Evolutionary conservation across 768 basidiomycete species (phyloP).

Genomic region (Boletus bicolor): DNA sequence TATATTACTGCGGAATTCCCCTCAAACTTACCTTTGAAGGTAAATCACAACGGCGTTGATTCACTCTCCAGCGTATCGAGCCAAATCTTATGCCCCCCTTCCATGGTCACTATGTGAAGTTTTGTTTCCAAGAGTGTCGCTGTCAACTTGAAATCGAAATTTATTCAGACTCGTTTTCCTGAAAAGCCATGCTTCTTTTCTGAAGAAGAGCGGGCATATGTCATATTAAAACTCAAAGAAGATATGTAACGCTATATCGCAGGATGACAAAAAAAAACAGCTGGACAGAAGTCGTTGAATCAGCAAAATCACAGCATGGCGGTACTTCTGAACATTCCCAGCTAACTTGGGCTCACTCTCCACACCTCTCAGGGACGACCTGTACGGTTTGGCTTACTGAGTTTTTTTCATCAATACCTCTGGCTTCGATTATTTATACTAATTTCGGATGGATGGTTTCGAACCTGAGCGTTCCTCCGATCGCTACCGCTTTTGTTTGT

Average conservation of each 20-base stretch:
- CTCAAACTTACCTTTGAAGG: slow-evolving; percentile 56
- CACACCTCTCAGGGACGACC: slow-evolving; percentile 15
- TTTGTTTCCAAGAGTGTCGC: slow-evolving; percentile 40
- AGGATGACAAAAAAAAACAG: slow-evolving; percentile 46
- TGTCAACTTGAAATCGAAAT: neutral
- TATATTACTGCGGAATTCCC: slow-evolving; percentile 61
- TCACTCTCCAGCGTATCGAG: slow-evolving; percentile 35
- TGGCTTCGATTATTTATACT: slow-evolving; percentile 34
- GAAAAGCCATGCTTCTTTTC: slow-evolving; percentile 48
- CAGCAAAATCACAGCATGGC: slow-evolving; percentile 50
- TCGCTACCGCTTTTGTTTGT: slow-evolving; percentile 48
- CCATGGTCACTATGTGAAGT: slow-evolving; percentile 68
- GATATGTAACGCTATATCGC: slow-evolving; percentile 31
- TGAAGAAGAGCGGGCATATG: slow-evolving; percentile 47
- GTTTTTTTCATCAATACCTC: slow-evolving; percentile 20
- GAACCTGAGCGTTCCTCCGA: slow-evolving; percentile 66
- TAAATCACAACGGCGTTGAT: neutral
- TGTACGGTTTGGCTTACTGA: slow-evolving; percentile 25
- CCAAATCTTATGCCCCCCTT: slow-evolving; percentile 59
- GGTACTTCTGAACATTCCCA: slow-evolving; percentile 33
- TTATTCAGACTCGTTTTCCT: slow-evolving; percentile 34
- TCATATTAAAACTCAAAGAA: slow-evolving; percentile 27
- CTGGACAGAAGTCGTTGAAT: slow-evolving; percentile 52
- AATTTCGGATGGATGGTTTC: slow-evolving; percentile 44
- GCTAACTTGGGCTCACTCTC: neutral